These are phyloP conservation scores for Fusarium heterosporum DNA, from an alignment of 2,329 filamentous ascomycete genomes.

Conservation along the genomic window DNA sequence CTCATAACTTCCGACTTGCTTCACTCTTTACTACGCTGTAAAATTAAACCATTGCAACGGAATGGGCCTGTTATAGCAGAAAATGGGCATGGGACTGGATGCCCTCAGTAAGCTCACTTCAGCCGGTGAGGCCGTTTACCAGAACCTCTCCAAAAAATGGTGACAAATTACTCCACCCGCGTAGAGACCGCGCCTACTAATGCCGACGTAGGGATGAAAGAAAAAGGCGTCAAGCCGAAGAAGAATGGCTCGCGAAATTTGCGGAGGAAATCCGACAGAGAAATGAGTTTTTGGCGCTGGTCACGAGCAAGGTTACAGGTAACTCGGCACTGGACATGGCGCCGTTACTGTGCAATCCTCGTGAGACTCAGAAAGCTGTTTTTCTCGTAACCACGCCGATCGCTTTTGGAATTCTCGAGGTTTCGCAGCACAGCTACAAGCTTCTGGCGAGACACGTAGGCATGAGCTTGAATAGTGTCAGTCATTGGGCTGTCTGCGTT, in stretches of 20 bases:
- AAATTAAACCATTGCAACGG: neutral
- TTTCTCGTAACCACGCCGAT: constrained; percentile 44
- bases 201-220: constrained; percentile 16
- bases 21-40: neutral
- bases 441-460: constrained; percentile 39
- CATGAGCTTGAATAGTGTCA: constrained; percentile 45
- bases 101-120: constrained; percentile 32
- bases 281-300: constrained; percentile 35
- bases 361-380: constrained; percentile 36
- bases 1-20: neutral
- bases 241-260: constrained; percentile 15
- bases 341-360: constrained; percentile 29
- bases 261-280: constrained; percentile 35
- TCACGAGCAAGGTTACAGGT: constrained; percentile 39
- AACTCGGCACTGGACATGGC: constrained; percentile 39
- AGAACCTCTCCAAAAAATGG: constrained; percentile 39
- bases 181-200: neutral
- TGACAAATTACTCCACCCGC: neutral
- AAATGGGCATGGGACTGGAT: constrained; percentile 40
- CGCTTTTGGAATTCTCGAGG: constrained; percentile 37
- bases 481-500: constrained; percentile 45
- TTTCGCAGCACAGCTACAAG: constrained; percentile 42
- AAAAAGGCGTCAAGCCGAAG: constrained; percentile 8
- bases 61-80: constrained; percentile 21
- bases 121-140: constrained; percentile 32